Base-by-base conservation (phyloP, 176 grass and related monocot species). In the Tillandsia leiboldiana region DNA sequence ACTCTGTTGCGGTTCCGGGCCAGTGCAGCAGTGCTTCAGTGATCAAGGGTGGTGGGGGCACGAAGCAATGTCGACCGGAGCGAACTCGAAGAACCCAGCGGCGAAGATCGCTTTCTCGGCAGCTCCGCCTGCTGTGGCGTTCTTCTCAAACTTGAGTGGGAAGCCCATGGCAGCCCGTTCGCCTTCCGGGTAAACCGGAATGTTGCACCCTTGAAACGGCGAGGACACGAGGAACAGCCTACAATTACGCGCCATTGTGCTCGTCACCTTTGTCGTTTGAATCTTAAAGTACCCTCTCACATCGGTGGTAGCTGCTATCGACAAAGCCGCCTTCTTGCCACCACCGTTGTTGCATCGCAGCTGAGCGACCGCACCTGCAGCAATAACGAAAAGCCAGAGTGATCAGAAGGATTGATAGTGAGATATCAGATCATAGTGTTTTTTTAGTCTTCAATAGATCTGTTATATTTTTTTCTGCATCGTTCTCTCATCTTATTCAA, bases 11-110 rank as follows among this genome's bases (percentile, higher is more conserved):
- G 33, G 33, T 6, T 42, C 33, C 33, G 0, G 33, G 33, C 33
- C 33, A 42, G 33, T 42, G 33, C 33, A 42, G 33, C 33, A 42
- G 33, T 42, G 33, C 33, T 42, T 42, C 33, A 7, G 33, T 26
- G 56, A 12, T 64, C 61, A 64, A 18, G 61, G 61, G 22, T 64
- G 61, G 17, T 64, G 61, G 26, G 61, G 61, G 26, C 61, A 64
- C 61, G 26, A 20, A 8, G 61, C 20, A 2, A 24, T 17, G 26
- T 64, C 61, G 20, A 11, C 61, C 61, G 61, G 61, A 64, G 61
- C 61, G 17, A 64, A 20, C 61, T 64, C 26, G 61, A 64, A 64
- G 61, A 24, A 11, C 10, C 22, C 61, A 2, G n/a, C 61, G 1
- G 61, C 26, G 11, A 24, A 64, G 61, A 64, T 14, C 0, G 56